Evolutionary conservation across 1,284 basidiomycete species (phyloP).

Genomic region (Tranzscheliella williamsii): DNA sequence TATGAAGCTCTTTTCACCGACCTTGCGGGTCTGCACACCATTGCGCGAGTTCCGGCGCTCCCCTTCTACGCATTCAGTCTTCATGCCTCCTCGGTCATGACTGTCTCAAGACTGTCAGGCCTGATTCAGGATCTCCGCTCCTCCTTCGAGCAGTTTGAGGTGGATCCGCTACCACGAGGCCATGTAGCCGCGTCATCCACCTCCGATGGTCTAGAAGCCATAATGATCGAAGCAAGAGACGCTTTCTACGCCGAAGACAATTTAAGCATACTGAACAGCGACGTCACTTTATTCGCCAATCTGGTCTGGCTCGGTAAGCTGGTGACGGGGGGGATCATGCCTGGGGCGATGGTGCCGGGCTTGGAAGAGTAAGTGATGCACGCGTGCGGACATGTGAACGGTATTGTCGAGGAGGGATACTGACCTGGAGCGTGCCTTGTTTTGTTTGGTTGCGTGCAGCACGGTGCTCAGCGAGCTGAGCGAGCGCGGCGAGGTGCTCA

Average conservation of each 20-base stretch:
- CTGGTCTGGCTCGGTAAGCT: conserved; percentile 33
- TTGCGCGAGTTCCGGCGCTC: conserved; percentile 3
- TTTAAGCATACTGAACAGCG: conserved; percentile 17
- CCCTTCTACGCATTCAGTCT: conserved; percentile 23
- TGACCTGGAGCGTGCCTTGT: no score
- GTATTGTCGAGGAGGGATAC: no score
- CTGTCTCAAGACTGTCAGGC: conserved; percentile 33
- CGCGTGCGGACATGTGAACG: no score
- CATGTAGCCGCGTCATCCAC: background rate
- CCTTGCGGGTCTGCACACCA: conserved; percentile 13
- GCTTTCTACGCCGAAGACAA: conserved; percentile 34
- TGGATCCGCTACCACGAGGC: background rate
- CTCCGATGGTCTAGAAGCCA: conserved; percentile 6
- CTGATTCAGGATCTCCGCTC: conserved; percentile 26
- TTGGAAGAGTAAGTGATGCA: conserved; percentile 11
- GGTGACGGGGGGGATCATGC: conserved; percentile 1
- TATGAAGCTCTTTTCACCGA: conserved; percentile 21
- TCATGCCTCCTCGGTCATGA: conserved; percentile 25
- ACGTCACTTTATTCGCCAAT: conserved; percentile 30
- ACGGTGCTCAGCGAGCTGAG: conserved; percentile 5
- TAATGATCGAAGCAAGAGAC: background rate
- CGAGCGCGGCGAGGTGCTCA: conserved; percentile 16
- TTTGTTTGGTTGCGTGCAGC: no score
- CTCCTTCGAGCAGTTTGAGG: conserved; percentile 20
- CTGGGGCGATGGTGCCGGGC: conserved; percentile 7